Percentiles rank a stretch among this genome's conserved stretches.
These are phyloP conservation scores for Coniochaeta sp. DNA, from an alignment of 2,329 filamentous ascomycete species.

Conservation along the genomic window DNA sequence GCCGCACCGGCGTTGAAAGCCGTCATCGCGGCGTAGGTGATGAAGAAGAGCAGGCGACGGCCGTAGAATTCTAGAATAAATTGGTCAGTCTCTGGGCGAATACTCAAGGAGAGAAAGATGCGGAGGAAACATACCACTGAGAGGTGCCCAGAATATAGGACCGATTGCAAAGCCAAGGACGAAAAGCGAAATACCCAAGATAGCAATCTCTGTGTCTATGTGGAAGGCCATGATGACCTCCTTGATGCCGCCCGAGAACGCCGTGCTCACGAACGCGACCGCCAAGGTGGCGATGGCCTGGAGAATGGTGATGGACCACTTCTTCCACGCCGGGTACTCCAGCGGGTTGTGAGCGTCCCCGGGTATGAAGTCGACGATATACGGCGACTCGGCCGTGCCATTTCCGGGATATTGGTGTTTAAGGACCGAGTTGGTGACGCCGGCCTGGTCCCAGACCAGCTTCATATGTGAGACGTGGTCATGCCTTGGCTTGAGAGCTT, in stretches of 20 bases:
- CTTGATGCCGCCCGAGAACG: conserved; percentile 32
- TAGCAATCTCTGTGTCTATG: conserved; percentile 32
- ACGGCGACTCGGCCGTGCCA: conserved; percentile 62
- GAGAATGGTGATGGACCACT: conserved; percentile 24
- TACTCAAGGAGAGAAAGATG: neutral
- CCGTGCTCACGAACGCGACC: conserved; percentile 44
- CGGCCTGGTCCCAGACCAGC: conserved; percentile 49
- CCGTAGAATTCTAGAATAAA: conserved; percentile 47
- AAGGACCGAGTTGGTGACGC: conserved; percentile 49
- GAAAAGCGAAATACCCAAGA: conserved; percentile 44
- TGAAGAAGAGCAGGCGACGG: conserved; percentile 50
- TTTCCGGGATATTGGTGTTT: conserved; percentile 48
- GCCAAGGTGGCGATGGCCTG: conserved; percentile 17
- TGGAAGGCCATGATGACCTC: conserved; percentile 32
- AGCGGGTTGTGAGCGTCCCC: conserved; percentile 49
- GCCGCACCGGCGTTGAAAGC: conserved; percentile 55
- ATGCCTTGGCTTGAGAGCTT: conserved; percentile 27
- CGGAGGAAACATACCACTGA: conserved; percentile 26
- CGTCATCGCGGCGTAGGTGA: conserved; percentile 47
- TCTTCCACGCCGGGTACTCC: conserved; percentile 30
- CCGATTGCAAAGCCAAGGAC: conserved; percentile 51
- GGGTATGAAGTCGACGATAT: conserved; percentile 59
- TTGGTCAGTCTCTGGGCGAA: neutral
- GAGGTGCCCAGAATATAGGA: conserved; percentile 50
- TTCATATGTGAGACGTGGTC: conserved; percentile 35